These are phyloP conservation scores for Metschnikowia amazonensis DNA, from an alignment of 805 yeast genomes.

Conservation along the genomic window DNA sequence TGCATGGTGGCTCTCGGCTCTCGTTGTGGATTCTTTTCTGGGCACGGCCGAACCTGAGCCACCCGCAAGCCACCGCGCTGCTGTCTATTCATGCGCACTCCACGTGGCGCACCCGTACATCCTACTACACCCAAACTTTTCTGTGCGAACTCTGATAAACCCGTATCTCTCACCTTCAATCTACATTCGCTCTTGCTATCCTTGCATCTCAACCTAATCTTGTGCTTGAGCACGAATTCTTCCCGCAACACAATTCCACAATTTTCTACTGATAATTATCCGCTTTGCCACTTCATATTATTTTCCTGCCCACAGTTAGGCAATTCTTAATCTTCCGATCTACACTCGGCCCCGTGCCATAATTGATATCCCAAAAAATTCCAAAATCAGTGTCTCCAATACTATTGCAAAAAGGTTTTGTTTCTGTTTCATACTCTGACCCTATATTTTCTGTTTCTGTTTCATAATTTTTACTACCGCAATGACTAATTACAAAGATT, in stretches of 20 bases:
- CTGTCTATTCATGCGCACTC: background rate
- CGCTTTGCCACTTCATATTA: background rate
- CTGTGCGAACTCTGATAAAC: slow-evolving; percentile 3
- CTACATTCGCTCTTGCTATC: background rate
- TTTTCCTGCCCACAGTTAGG: background rate
- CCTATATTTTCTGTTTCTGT: background rate
- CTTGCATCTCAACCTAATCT: background rate
- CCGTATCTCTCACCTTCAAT: slow-evolving; percentile 1
- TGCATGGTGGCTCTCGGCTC: no score
- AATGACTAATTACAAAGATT: slow-evolving; percentile 1
- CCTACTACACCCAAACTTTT: slow-evolving; percentile 3
- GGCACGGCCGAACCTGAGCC: no score
- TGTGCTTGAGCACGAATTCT: background rate
- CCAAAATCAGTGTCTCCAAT: background rate
- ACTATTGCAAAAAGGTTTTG: background rate
- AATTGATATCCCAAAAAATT: no score
- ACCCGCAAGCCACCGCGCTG: background rate
- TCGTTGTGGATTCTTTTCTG: no score
- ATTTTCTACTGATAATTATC: background rate
- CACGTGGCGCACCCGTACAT: slow-evolving; percentile 1
- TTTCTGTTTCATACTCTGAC: background rate
- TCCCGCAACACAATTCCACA: background rate
- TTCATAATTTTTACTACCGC: background rate
- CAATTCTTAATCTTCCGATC: background rate
- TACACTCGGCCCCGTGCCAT: background rate